Conservation (phyloP, 1,284 basidiomycete genomes). For the Irpex sp. region DNA sequence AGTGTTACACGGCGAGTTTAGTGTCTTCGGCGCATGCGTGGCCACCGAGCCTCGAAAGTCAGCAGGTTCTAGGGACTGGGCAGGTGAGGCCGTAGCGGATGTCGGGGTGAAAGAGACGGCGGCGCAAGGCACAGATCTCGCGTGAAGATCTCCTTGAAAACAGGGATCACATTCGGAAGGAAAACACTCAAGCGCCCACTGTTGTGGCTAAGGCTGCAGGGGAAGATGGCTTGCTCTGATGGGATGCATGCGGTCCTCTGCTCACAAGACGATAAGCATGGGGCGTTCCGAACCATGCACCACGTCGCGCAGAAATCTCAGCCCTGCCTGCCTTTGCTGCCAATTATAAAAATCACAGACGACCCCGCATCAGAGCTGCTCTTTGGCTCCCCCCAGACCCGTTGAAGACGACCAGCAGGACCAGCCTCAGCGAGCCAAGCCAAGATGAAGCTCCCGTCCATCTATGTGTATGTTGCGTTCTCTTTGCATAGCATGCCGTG, state of each 20-base stretch:
- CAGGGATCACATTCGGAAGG: too few relatives aligned
- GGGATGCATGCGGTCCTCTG: not conserved
- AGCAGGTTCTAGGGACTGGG: too few relatives aligned
- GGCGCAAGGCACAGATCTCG: not conserved
- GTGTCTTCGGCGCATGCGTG: too few relatives aligned
- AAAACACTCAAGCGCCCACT: not conserved
- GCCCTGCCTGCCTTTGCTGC: too few relatives aligned
- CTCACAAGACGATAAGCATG: not conserved
- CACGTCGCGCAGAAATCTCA: not conserved
- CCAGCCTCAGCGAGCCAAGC: not conserved
- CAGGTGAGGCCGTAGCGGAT: not conserved
- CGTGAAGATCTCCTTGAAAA: too few relatives aligned
- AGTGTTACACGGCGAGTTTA: too few relatives aligned
- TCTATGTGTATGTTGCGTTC: slow-evolving; percentile 26
- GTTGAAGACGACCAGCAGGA: not conserved
- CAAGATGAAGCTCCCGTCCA: slow-evolving; percentile 24
- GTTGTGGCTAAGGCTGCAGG: not conserved
- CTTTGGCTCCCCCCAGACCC: not conserved
- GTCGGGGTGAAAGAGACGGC: not conserved
- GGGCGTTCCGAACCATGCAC: not conserved
- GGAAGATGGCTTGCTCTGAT: not conserved
- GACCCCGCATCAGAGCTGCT: not conserved
- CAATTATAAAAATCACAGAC: not conserved
- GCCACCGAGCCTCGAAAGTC: too few relatives aligned
- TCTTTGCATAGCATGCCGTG: not conserved